Evolutionary conservation across 2,329 filamentous ascomycete genomes (phyloP).

Genomic region (Fusarium hainanense): DNA sequence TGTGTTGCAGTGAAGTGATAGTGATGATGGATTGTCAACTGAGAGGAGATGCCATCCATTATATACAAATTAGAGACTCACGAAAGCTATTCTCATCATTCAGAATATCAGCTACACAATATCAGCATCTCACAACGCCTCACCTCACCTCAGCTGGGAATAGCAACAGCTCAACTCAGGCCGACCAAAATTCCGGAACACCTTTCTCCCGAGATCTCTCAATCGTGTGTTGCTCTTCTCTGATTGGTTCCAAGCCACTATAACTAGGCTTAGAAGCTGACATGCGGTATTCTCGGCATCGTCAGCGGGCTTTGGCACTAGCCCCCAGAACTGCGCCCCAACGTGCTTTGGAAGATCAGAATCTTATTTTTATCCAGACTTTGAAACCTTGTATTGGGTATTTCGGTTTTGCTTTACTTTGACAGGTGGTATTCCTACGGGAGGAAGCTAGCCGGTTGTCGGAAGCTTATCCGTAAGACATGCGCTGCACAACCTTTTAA

Average conservation of each 20-base stretch:
- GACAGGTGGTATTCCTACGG: not conserved
- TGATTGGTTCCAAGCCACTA: not conserved
- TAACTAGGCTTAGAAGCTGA: constrained; percentile 32
- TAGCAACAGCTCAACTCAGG: constrained; percentile 34
- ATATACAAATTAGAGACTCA: constrained; percentile 31
- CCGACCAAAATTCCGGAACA: constrained; percentile 11
- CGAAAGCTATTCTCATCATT: not conserved
- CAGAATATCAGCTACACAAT: not conserved
- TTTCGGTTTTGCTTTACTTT: not conserved
- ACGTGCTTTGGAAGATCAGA: not conserved
- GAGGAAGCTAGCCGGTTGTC: not conserved
- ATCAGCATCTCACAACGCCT: not conserved
- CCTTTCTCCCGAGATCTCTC: constrained; percentile 13
- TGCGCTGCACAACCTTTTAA: not conserved
- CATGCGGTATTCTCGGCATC: constrained; percentile 8
- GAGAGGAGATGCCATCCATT: constrained; percentile 26
- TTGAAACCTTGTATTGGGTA: not conserved
- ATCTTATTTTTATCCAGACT: constrained; percentile 16
- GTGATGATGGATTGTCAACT: constrained; percentile 31
- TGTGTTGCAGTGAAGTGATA: constrained; percentile 14
- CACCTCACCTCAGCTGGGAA: constrained; percentile 22
- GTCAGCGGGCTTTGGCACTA: constrained; percentile 30
- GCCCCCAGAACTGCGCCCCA: constrained; percentile 37
- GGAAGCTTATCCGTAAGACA: not conserved
- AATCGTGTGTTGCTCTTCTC: rapidly evolving